Evolutionary conservation across 1,284 basidiomycete species (phyloP).

Genomic region (Coniophora puteana): DNA sequence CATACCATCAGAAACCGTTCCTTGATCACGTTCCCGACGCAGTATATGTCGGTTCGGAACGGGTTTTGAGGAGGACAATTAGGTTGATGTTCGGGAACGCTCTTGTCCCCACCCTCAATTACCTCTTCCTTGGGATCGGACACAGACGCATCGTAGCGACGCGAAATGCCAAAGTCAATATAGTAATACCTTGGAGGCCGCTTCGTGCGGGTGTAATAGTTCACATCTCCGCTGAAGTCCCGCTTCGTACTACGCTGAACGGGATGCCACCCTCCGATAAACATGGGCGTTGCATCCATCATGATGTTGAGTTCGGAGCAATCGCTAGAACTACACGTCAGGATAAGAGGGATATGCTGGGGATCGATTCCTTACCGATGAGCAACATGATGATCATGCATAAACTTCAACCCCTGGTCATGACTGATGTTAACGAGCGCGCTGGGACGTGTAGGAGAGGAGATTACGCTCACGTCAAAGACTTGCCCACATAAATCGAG

Average conservation of each 20-base stretch:
- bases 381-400: constrained; percentile 35
- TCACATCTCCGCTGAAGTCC: neutral
- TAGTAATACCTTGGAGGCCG: constrained; percentile 1
- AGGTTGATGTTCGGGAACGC: constrained; percentile 14
- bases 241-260: neutral
- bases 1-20: constrained; percentile 8
- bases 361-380: constrained; percentile 27
- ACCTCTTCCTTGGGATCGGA: constrained; percentile 6
- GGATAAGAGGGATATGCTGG: neutral
- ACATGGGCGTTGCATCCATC: constrained; percentile 29
- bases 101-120: constrained; percentile 13
- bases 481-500: constrained; percentile 25
- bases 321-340: constrained; percentile 28
- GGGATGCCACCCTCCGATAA: constrained; percentile 9
- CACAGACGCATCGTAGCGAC: constrained; percentile 8
- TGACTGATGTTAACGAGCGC: neutral
- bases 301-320: constrained; percentile 31
- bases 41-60: constrained; percentile 30
- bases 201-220: neutral
- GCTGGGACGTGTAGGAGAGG: neutral
- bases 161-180: constrained; percentile 7
- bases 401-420: constrained; percentile 33
- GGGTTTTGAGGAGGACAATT: constrained; percentile 18
- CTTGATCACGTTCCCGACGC: constrained; percentile 14
- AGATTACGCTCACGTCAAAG: constrained; percentile 22